These are phyloP conservation scores for Candida ascalaphidarum DNA, from an alignment of 805 yeast genomes.

Conservation along the genomic window DNA sequence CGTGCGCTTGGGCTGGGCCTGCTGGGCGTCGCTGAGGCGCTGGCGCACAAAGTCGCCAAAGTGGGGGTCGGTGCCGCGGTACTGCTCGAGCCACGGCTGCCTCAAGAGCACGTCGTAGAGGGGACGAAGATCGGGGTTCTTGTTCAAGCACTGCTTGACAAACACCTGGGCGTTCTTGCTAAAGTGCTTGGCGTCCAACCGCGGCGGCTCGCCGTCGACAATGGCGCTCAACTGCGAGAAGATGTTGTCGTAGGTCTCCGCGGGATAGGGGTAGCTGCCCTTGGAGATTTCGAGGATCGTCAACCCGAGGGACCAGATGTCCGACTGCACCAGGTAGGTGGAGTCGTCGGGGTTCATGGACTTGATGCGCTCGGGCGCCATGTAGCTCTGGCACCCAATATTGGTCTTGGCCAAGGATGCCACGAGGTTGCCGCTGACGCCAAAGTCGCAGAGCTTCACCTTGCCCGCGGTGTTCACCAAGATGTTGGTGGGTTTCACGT, in stretches of 20 bases:
- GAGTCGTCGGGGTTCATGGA: constrained; percentile 64
- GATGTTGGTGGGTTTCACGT: constrained; percentile 94
- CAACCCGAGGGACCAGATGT: constrained; percentile 91
- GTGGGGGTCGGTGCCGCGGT: constrained; percentile 27
- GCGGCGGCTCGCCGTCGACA: constrained; percentile 39
- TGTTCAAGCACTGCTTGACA: constrained; percentile 68
- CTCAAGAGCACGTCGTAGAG: constrained; percentile 63
- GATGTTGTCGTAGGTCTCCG: constrained; percentile 84
- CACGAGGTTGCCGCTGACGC: constrained; percentile 90
- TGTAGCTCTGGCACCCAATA: constrained; percentile 95
- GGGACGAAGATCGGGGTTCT: constrained; percentile 76
- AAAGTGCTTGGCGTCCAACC: constrained; percentile 25
- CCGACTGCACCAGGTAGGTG: constrained; percentile 88
- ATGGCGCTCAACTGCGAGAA: constrained; percentile 92
- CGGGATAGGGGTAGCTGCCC: constrained; percentile 94
- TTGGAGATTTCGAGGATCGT: constrained; percentile 80
- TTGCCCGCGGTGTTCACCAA: constrained; percentile 77
- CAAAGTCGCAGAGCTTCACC: constrained; percentile 90
- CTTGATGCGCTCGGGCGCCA: constrained; percentile 96
- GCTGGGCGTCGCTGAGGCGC: constrained; percentile 4
- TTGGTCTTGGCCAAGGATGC: constrained; percentile 93
- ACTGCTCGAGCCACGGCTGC: constrained; percentile 75
- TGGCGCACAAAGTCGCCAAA: constrained; percentile 20
- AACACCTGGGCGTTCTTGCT: constrained; percentile 76
- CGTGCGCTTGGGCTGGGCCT: not conserved